Base-by-base conservation (phyloP, 2,329 filamentous ascomycete genomes). In the Pyrenochaeta sp. region DNA sequence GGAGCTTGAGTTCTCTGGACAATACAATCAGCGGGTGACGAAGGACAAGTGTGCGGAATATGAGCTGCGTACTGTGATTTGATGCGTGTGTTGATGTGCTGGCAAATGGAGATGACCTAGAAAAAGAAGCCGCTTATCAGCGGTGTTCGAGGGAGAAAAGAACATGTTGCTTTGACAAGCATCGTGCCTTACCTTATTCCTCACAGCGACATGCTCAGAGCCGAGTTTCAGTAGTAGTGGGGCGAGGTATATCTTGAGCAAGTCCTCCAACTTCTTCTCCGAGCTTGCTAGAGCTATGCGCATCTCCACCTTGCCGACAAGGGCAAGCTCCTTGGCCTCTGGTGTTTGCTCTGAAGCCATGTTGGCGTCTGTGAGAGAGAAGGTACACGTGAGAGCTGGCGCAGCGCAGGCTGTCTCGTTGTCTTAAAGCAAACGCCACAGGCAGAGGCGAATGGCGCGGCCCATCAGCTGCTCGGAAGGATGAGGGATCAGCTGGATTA, bases 251-350 rank as follows among this genome's bases (percentile, higher is more conserved):
- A 86, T 88, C 70, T 90, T 88, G 19, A 99, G 83, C 15, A 95
- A 82, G 25, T 88, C 81, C 74, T 94, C 88, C 1, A 99, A 86
- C 79, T 94, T 96, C 62, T 87, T 84, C 74, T 97, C 94, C 50
- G 92, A 89, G 67, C 92, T 91, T 28, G 93, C 90, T 51, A 94
- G 86, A 28, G 87, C 90, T 70, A 97, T 95, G 63, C 89, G 87
- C 72, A 95, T 87, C 77, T 96, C 93, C 45, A 96, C 90, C 73
- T 91, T 94, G 71, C 91, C 91, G 51, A 97, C 86, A 61, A 97
- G 86, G 65, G 88, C 86, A 66, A 96, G 84, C 84, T 97, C 93
- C 61, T 89, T 87, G 77, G 90, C 84, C 78, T 91, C 88, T 22
- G 72, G 64, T 19, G 59, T 65, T 43, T 67, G 64, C 42, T 68